phyloP scores from a whole-genome alignment of 257 asterid genomes.

The Linderniella brevidens region DNA sequence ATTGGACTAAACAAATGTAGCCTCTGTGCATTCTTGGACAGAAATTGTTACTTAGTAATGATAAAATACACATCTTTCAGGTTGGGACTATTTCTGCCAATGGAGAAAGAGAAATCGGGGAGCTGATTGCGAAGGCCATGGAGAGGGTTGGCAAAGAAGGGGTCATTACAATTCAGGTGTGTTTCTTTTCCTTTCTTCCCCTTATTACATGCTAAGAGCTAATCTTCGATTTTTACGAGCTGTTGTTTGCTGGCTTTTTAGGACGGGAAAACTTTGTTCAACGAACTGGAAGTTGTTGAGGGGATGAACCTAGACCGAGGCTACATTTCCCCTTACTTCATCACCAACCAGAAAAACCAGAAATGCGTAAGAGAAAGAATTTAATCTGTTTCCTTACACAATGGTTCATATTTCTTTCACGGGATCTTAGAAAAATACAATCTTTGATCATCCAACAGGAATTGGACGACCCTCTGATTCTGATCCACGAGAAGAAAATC shows the following conservation, averaged over 20 bases:
- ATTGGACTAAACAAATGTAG: not conserved
- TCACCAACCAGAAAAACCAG: slow-evolving; percentile 82
- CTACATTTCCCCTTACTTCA: slow-evolving; percentile 85
- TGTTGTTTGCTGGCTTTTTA: slow-evolving; percentile 12
- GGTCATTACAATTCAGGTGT: slow-evolving; percentile 86
- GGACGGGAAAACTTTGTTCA: slow-evolving; percentile 85
- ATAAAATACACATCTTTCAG: slow-evolving; percentile 18
- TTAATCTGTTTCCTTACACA: not conserved
- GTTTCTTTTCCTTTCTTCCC: slow-evolving; percentile 7
- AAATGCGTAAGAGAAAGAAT: slow-evolving; percentile 83
- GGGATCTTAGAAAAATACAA: not conserved
- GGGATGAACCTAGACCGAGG: slow-evolving; percentile 97
- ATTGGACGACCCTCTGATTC: slow-evolving; percentile 73
- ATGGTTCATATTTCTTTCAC: not conserved
- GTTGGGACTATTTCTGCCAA: slow-evolving; percentile 93
- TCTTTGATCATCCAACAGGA: slow-evolving; percentile 30
- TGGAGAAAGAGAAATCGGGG: slow-evolving; percentile 89
- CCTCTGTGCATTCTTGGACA: not conserved
- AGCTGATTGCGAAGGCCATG: slow-evolving; percentile 94
- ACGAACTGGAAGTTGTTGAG: slow-evolving; percentile 93
- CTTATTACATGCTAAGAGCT: not conserved
- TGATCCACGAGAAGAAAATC: slow-evolving; percentile 86
- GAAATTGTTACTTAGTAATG: not conserved
- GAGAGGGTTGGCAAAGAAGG: slow-evolving; percentile 98
- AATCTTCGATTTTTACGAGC: no score